Conservation (phyloP, 2,329 filamentous ascomycete species). For the Bipolaris cookei region DNA sequence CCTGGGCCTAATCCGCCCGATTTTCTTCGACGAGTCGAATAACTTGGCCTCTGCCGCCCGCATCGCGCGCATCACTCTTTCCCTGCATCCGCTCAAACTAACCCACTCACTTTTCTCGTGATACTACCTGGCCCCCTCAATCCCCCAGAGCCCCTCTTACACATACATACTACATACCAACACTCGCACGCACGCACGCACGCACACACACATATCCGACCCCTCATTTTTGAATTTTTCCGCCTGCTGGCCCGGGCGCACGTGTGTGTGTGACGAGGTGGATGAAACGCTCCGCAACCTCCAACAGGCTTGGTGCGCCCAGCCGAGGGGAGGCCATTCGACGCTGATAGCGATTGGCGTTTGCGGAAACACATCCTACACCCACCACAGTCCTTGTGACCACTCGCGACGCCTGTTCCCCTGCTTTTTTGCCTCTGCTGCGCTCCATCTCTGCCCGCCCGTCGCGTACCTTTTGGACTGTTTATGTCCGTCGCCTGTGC, state of each 20-base stretch:
- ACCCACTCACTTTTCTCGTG: conserved; percentile 23
- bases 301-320: conserved; percentile 32
- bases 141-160: neutral
- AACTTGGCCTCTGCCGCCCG: conserved; percentile 24
- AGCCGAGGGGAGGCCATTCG: conserved; percentile 25
- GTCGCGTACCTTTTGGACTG: conserved; percentile 12
- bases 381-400: conserved; percentile 34
- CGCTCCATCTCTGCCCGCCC: conserved; percentile 20
- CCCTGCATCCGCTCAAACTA: conserved; percentile 28
- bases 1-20: conserved; percentile 27
- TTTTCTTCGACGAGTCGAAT: conserved; percentile 25
- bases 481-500: conserved; percentile 7
- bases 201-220: conserved; percentile 26
- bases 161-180: neutral
- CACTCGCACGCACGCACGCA: conserved; percentile 6
- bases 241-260: conserved; percentile 35
- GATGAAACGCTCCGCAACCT: conserved; percentile 33
- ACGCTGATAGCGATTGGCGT: conserved; percentile 34
- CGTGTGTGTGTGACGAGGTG: conserved; percentile 35
- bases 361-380: conserved; percentile 19
- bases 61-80: conserved; percentile 6
- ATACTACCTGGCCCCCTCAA: conserved; percentile 6
- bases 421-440: conserved; percentile 22
- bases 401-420: conserved; percentile 26
- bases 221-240: conserved; percentile 31